A percentile compares a stretch with the other conserved stretches of the same genome.
These are phyloP conservation scores for Umbelopsis isabellina DNA, from an alignment of 192 early-diverging fungal species.

Conservation along the genomic window DNA sequence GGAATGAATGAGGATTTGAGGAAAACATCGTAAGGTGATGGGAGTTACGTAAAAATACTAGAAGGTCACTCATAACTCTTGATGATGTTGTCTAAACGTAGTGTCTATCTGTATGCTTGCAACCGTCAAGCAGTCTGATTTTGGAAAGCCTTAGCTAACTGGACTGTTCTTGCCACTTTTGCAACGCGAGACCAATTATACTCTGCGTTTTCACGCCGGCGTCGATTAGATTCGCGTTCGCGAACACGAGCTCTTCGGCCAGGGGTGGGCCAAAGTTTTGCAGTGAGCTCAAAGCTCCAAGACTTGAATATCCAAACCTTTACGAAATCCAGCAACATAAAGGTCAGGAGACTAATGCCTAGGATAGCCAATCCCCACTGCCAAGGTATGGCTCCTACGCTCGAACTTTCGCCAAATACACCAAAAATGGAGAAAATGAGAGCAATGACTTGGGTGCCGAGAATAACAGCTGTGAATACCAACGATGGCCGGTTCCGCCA, in stretches of 20 bases:
- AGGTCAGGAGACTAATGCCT: constrained; percentile 56
- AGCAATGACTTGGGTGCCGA: constrained; percentile 74
- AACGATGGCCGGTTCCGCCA: constrained; percentile 62
- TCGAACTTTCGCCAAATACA: constrained; percentile 35
- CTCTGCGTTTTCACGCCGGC: not conserved
- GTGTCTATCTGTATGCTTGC: no score
- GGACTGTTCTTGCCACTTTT: not conserved
- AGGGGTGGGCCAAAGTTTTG: constrained; percentile 72
- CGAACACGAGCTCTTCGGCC: constrained; percentile 48
- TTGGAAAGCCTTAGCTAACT: constrained; percentile 1
- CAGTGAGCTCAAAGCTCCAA: constrained; percentile 88
- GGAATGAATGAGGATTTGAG: no score
- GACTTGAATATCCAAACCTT: constrained; percentile 70
- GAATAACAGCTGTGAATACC: constrained; percentile 61
- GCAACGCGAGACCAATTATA: not conserved
- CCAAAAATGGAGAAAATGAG: constrained; percentile 57
- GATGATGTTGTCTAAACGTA: no score
- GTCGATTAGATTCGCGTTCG: not conserved
- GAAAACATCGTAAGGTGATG: no score
- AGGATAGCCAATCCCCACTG: constrained; percentile 54
- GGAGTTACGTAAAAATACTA: no score
- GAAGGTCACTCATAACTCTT: no score
- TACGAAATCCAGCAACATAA: constrained; percentile 65
- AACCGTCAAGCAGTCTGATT: not conserved
- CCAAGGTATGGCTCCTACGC: constrained; percentile 46